These are phyloP conservation scores for Eimeria acervulina DNA, from an alignment of 169 alveolate genomes.

Conservation along the genomic window DNA sequence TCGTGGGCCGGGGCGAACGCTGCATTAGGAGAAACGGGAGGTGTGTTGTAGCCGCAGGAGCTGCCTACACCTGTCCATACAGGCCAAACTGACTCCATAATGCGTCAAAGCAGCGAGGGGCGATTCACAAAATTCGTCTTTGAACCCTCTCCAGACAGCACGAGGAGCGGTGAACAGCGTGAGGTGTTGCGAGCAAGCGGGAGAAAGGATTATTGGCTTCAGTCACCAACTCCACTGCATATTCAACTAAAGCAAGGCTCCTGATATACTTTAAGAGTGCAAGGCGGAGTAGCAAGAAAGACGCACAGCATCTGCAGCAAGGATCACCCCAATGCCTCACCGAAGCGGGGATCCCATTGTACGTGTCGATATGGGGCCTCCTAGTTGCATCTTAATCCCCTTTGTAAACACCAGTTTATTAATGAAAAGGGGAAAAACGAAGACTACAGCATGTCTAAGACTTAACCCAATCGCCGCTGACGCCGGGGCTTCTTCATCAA, in stretches of 20 bases:
- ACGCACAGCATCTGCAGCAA: neutral
- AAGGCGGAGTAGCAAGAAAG: neutral
- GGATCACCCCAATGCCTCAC: neutral
- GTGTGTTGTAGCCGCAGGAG: neutral
- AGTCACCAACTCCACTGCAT: neutral
- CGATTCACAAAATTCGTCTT: no score
- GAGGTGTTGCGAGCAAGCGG: neutral
- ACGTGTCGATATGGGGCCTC: neutral
- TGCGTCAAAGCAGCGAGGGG: neutral
- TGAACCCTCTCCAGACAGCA: neutral
- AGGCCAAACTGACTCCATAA: neutral
- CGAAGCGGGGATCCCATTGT: neutral
- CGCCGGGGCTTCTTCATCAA: neutral
- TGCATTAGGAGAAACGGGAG: neutral
- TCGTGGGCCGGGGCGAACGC: constrained; percentile 51
- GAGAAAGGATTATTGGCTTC: neutral
- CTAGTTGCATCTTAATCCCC: neutral
- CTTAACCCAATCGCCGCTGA: neutral
- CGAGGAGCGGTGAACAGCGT: neutral
- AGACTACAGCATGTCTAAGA: neutral
- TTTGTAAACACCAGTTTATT: neutral
- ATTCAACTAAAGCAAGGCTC: neutral
- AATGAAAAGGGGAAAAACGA: neutral
- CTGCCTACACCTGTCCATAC: neutral
- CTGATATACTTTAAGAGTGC: no score